These are phyloP conservation scores for Gymnopus androsaceus DNA, from an alignment of 1,284 basidiomycete species.

Conservation along the genomic window DNA sequence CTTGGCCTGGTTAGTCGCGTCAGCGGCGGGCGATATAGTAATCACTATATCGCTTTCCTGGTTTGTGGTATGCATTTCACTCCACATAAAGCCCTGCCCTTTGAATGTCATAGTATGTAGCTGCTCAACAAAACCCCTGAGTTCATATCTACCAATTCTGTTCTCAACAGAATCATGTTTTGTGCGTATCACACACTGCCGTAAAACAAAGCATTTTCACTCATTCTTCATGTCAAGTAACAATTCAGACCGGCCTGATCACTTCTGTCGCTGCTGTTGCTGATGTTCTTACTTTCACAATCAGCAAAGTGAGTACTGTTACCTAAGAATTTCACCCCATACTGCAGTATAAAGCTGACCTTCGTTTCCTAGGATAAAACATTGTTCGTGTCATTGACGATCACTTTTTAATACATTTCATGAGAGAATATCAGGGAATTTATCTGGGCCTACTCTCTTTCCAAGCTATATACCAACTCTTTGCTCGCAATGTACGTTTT, in stretches of 20 bases:
- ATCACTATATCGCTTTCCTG: slow-evolving; percentile 9
- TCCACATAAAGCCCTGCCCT: background rate
- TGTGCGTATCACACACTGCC: background rate
- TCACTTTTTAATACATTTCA: background rate
- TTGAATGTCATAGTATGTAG: background rate
- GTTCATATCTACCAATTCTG: slow-evolving; percentile 6
- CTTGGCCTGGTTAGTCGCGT: slow-evolving; percentile 3
- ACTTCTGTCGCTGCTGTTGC: slow-evolving; percentile 11
- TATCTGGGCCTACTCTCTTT: slow-evolving; percentile 13
- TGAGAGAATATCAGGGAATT: slow-evolving; percentile 2
- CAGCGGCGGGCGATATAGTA: slow-evolving; percentile 2
- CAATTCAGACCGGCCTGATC: slow-evolving; percentile 11
- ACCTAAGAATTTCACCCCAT: background rate
- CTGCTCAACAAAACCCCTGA: background rate
- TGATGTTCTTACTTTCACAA: slow-evolving; percentile 8
- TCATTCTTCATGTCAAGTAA: background rate
- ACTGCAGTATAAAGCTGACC: background rate
- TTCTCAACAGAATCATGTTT: slow-evolving; percentile 12
- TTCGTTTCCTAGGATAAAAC: slow-evolving; percentile 4
- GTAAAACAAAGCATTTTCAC: background rate
- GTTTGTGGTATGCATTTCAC: slow-evolving; percentile 6
- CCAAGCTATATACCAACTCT: slow-evolving; percentile 13
- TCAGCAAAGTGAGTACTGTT: slow-evolving; percentile 3
- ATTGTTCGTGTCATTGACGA: background rate
- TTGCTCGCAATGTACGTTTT: slow-evolving; percentile 8